Conservation (phyloP, 2,329 filamentous ascomycete species). For the Orbilia oligospora region DNA sequence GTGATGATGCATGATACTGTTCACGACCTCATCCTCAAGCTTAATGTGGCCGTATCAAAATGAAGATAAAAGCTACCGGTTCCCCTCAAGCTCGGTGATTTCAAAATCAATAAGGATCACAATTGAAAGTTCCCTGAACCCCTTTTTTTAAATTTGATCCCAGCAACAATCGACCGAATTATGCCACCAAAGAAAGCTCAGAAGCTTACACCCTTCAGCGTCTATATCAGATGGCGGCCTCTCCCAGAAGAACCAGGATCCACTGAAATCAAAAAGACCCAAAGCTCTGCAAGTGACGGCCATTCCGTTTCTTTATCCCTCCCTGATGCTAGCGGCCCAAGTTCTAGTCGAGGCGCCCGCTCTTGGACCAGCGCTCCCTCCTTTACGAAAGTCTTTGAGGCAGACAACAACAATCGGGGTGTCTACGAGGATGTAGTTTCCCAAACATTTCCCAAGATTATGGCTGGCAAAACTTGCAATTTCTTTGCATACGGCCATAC, state of each 20-base stretch:
- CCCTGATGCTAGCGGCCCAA: conserved; percentile 12
- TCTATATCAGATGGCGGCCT: conserved; percentile 54
- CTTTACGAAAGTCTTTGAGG: conserved; percentile 64
- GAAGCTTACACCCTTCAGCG: conserved; percentile 47
- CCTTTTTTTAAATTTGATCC: neutral
- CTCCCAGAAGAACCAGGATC: conserved; percentile 43
- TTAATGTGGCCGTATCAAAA: neutral
- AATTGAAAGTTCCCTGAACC: neutral
- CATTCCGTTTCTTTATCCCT: conserved; percentile 45
- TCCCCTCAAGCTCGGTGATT: neutral
- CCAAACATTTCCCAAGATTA: conserved; percentile 65
- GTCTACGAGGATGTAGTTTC: conserved; percentile 65
- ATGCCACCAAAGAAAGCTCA: conserved; percentile 49
- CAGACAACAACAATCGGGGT: conserved; percentile 62
- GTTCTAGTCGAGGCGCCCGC: conserved; percentile 43
- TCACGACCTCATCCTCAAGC: neutral
- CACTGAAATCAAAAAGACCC: conserved; percentile 34
- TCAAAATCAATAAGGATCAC: neutral
- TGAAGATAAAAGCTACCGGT: conserved; percentile 1
- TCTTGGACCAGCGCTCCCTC: conserved; percentile 63
- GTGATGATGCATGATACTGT: neutral
- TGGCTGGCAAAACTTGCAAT: conserved; percentile 67
- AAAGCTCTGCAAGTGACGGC: conserved; percentile 13
- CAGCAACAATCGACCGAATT: neutral
- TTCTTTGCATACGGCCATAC: conserved; percentile 69